Conservation (phyloP, 768 basidiomycete species). For the Aureoboletus auriporus region DNA sequence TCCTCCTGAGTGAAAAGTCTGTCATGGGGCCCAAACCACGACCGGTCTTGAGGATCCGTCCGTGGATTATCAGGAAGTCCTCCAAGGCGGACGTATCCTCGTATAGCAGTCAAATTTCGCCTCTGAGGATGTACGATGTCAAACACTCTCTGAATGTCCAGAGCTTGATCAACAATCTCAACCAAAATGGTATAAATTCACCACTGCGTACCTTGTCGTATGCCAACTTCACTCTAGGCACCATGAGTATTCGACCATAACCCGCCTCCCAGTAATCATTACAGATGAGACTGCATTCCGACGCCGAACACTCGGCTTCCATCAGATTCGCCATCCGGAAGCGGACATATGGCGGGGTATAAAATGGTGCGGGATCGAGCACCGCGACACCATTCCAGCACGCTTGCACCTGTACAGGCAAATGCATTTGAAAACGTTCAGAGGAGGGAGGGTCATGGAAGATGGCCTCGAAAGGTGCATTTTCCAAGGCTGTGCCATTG, state of each 20-base stretch:
- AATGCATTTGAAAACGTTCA: slow-evolving; percentile 82
- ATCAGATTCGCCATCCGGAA: slow-evolving; percentile 93
- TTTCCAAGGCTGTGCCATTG: slow-evolving; percentile 97
- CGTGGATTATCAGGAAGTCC: slow-evolving; percentile 94
- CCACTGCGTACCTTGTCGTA: slow-evolving; percentile 73
- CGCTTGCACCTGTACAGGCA: slow-evolving; percentile 93
- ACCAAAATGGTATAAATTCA: neutral
- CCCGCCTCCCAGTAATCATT: slow-evolving; percentile 98
- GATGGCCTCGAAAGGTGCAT: slow-evolving; percentile 92
- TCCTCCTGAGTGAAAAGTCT: slow-evolving; percentile 90
- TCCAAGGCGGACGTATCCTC: slow-evolving; percentile 92
- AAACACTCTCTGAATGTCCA: slow-evolving; percentile 71
- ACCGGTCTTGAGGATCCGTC: slow-evolving; percentile 95
- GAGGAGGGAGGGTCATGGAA: slow-evolving; percentile 82
- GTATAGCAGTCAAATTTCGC: slow-evolving; percentile 91
- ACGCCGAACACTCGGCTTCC: slow-evolving; percentile 91
- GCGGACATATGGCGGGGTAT: slow-evolving; percentile 81
- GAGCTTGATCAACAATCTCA: slow-evolving; percentile 1
- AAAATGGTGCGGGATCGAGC: slow-evolving; percentile 94
- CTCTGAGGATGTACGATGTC: slow-evolving; percentile 91
- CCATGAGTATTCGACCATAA: slow-evolving; percentile 97
- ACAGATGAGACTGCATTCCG: slow-evolving; percentile 94
- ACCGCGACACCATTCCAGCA: slow-evolving; percentile 99
- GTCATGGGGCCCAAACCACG: slow-evolving; percentile 98
- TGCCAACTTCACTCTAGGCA: slow-evolving; percentile 92